Evolutionary conservation across 768 basidiomycete genomes (phyloP).

Genomic region (Exsudoporus frostii): DNA sequence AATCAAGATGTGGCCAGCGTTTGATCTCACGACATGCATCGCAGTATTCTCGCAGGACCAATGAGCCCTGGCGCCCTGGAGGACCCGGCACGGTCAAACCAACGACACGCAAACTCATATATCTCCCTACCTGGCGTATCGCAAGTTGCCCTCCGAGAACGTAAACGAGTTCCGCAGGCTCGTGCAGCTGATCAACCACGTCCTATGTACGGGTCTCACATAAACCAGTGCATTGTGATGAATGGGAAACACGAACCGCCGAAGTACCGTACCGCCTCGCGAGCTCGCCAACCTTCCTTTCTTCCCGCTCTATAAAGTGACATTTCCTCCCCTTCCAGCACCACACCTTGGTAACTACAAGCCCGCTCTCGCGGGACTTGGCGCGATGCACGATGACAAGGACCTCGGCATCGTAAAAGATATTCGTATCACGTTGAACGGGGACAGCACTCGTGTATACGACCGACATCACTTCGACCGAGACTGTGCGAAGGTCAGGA

Average conservation of each 20-base stretch:
- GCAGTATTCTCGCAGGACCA: constrained; percentile 81
- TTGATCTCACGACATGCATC: constrained; percentile 69
- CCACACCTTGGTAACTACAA: constrained; percentile 72
- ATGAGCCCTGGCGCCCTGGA: constrained; percentile 64
- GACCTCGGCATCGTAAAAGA: constrained; percentile 75
- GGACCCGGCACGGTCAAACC: constrained; percentile 7
- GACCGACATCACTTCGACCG: constrained; percentile 70
- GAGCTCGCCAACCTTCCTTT: constrained; percentile 64
- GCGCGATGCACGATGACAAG: constrained; percentile 66
- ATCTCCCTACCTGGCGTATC: constrained; percentile 61
- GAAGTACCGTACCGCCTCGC: constrained; percentile 70
- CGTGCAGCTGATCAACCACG: constrained; percentile 55
- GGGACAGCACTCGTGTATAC: constrained; percentile 46
- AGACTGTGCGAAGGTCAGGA: constrained; percentile 51
- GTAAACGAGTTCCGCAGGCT: constrained; percentile 60
- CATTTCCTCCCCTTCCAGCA: constrained; percentile 66
- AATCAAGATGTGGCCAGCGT: constrained; percentile 50
- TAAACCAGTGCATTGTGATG: neutral
- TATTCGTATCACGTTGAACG: constrained; percentile 42
- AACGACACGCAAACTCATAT: neutral
- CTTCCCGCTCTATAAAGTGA: constrained; percentile 54
- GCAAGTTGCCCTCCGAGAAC: constrained; percentile 67
- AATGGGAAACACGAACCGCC: constrained; percentile 42
- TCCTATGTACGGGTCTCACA: constrained; percentile 19
- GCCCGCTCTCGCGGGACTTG: constrained; percentile 61